Base-by-base conservation (phyloP, 192 early-diverging fungal species). In the Coemansia sp. region DNA sequence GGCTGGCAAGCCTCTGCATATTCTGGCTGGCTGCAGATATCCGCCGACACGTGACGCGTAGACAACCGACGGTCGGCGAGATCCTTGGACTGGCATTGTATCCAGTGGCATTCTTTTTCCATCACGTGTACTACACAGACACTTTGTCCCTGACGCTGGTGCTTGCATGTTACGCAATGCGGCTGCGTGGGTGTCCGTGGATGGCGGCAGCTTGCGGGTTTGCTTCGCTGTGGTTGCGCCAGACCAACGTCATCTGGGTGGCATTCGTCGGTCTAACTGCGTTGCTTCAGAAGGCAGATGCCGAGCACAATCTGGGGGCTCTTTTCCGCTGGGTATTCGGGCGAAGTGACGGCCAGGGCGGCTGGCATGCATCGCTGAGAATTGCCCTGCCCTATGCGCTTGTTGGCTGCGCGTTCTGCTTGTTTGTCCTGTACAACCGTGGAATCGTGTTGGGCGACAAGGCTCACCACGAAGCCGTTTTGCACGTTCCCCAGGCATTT, bases 191-290 rank as follows among this genome's bases (percentile, higher is more conserved):
- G 9, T 48, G 66, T 3, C 84, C 87, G 51, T 13, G 60, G 25
- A 4, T 55, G 8, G 87, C 90, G 22, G 89, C 83, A 2, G 18
- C 82, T 53, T 85, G 88, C 72, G 64, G 85, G 57, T 60, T 66
- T 2, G 25, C 76, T 1, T 77, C 87, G 21, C 59, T 91, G 23
- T 80, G 83, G 45, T 89, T 93, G 69, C 82, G 96, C 11, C 96
- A 98, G 66, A 98, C 94, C 22, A 98, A 98, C 66, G 85, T 88
- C 15, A 79, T 95, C 0, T 98, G 96, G 96, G 69, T 89, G 10
- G 68, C 75, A 15, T 90, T 95, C 61, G 80, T 88, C 21, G 69
- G 63, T 33, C 25, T 30, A 17, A 37, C 63, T 13, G 79, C 69
- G 0, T 60, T 42, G 8, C 37, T 76, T 46, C 45, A 30, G 4